A percentile compares a stretch with the other conserved stretches of the same genome.
phyloP scores from a whole-genome alignment of 2,329 filamentous ascomycete species.

The Ascomycota sp. region DNA sequence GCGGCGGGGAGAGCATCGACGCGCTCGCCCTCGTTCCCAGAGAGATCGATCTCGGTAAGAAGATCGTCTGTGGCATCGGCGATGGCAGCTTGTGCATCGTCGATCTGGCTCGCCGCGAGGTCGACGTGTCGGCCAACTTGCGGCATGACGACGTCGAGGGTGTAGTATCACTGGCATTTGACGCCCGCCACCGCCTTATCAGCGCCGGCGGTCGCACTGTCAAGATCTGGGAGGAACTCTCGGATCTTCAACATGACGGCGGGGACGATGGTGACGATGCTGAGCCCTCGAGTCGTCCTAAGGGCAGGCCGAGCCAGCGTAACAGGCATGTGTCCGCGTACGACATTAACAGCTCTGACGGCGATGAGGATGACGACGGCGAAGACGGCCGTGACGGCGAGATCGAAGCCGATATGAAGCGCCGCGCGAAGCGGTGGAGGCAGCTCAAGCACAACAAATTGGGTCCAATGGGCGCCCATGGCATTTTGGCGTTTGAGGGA shows the following conservation, averaged over 20 bases:
- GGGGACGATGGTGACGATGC: slow-evolving; percentile 27
- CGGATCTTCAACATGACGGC: slow-evolving; percentile 24
- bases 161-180: slow-evolving; percentile 65
- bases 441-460: slow-evolving; percentile 20
- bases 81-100: slow-evolving; percentile 66
- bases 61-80: slow-evolving; percentile 60
- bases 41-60: slow-evolving; percentile 47
- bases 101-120: slow-evolving; percentile 51
- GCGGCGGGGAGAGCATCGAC: slow-evolving; percentile 61
- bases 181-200: slow-evolving; percentile 70
- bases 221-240: slow-evolving; percentile 81
- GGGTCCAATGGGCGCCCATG: slow-evolving; percentile 29
- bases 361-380: slow-evolving; percentile 14
- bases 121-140: slow-evolving; percentile 38
- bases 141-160: slow-evolving; percentile 74
- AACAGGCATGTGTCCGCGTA: slow-evolving; percentile 25
- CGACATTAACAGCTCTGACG: slow-evolving; percentile 21
- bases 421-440: slow-evolving; percentile 22
- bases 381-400: slow-evolving; percentile 7
- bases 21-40: slow-evolving; percentile 54
- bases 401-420: slow-evolving; percentile 19
- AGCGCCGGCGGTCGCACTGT: slow-evolving; percentile 70
- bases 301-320: slow-evolving; percentile 12
- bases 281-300: slow-evolving; percentile 22
- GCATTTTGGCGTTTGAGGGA: slow-evolving; percentile 27